These are phyloP conservation scores for Plasmodium ovale DNA, from an alignment of 169 alveolate species.

Conservation along the genomic window DNA sequence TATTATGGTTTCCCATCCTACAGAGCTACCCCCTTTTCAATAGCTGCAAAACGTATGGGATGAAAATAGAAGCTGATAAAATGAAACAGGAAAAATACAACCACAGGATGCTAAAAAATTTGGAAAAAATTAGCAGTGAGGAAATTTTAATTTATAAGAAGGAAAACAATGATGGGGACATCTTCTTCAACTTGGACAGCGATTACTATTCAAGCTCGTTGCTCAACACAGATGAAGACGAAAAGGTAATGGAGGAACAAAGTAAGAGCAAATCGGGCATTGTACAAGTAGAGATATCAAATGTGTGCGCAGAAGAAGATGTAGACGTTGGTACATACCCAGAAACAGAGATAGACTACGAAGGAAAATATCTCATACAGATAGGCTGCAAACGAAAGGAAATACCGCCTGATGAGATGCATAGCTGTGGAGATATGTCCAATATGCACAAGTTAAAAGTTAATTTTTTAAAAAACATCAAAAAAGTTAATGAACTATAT, in stretches of 20 bases:
- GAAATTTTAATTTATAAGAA: constrained; percentile 31
- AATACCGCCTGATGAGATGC: neutral
- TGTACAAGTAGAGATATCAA: neutral
- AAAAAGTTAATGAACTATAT: constrained; percentile 64
- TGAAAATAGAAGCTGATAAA: constrained; percentile 76
- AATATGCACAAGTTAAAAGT: constrained; percentile 3
- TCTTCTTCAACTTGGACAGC: constrained; percentile 62
- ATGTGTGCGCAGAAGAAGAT: neutral
- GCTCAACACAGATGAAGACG: constrained; percentile 44
- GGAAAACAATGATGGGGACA: constrained; percentile 29
- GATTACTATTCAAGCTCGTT: constrained; percentile 66
- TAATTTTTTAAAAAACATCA: constrained; percentile 43
- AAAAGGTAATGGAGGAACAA: neutral
- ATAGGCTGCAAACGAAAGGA: neutral
- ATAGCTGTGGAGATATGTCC: neutral
- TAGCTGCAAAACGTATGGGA: constrained; percentile 72
- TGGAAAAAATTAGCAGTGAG: constrained; percentile 17
- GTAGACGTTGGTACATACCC: neutral
- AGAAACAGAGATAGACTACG: neutral
- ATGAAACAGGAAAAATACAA: constrained; percentile 44
- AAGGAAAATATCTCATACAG: neutral
- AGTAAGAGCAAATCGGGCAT: neutral
- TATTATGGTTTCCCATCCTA: neutral
- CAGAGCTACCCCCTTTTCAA: constrained; percentile 51
- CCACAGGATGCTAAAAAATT: constrained; percentile 12